Evolutionary conservation across 139 green algal species (phyloP), one percentile per base, ranked within the genome.

Genomic region (Closterium sp.): DNA sequence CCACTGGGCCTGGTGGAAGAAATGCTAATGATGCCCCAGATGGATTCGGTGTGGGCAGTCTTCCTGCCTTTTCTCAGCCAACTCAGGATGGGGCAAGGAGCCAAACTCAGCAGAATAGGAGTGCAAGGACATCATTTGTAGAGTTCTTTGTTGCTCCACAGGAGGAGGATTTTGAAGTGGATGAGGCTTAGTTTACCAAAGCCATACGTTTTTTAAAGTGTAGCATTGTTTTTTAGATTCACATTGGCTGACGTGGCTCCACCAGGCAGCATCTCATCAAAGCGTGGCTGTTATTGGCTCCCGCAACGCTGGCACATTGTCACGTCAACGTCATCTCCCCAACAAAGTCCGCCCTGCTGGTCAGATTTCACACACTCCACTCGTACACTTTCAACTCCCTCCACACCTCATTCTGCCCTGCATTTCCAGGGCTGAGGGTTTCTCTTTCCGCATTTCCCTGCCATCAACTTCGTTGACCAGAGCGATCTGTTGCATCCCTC

Each of bases 81-180:
- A 30, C 91, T 9, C 28, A 30, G 38, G 27, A 93, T 27, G 31
- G 32, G 88, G 70, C 34, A 10, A 30, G 29, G 91, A 30, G 88
- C 9, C 32, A 92, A 30, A 30, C n/a, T 70, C 38, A 93, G 87
- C 73, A 31, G 32, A 42, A 91, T 90, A 87, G 50, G 24, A 88
- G 30, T 27, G 38, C 92, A 27, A 31, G 90, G 31, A 93, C 88
- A 38, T 94, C 92, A 27, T 94, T 95, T 31, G 42, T 93, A 27
- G 92, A 94, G 92, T 94, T 94, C 11, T 94, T 92, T 94, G 91
- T 94, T 86, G 31, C 94, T 30, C 92, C 92, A n/a, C 91, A 94
- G 29, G 92, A 94, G 88, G 92, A 94, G 27, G 24, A 91, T 79
- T 79, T 9, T 79, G 62, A 79, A 27, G 62, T 24, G 19, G 62